Conservation (phyloP, 441 rosid species). For the Eruca vesicaria region DNA sequence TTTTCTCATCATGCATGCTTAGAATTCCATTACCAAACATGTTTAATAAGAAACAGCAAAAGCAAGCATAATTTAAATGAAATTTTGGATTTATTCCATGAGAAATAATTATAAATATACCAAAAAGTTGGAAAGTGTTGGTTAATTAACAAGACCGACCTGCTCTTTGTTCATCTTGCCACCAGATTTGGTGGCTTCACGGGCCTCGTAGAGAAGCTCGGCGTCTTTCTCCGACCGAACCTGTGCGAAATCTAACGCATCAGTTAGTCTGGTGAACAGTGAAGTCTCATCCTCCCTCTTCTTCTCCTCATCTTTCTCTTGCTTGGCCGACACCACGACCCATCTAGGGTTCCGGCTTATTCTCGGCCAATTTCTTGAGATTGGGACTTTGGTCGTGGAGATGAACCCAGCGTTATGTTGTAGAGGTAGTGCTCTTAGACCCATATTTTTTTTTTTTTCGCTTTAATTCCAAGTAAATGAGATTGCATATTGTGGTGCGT, state of each 20-base stretch:
- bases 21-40: neutral
- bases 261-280: conserved; percentile 59
- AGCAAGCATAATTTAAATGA: neutral
- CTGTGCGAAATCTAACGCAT: conserved; percentile 83
- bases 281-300: conserved; percentile 59
- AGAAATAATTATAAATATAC: neutral
- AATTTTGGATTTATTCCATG: neutral
- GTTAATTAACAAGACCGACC: conserved; percentile 30
- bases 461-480: neutral
- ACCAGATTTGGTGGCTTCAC: conserved; percentile 72
- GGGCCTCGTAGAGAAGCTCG: conserved; percentile 70
- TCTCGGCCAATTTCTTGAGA: conserved; percentile 24
- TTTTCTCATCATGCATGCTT: neutral
- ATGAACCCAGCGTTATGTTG: conserved; percentile 29
- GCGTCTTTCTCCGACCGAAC: conserved; percentile 79
- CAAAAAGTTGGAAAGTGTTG: neutral
- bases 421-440: conserved; percentile 31
- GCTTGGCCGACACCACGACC: conserved; percentile 31
- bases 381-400: conserved; percentile 23
- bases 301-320: conserved; percentile 37
- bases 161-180: conserved; percentile 63
- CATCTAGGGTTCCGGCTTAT: conserved; percentile 28
- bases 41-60: neutral
- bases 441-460: conserved; percentile 14
- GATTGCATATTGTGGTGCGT: neutral